Evolutionary conservation across 169 alveolate species (phyloP).

Genomic region (Amoebophrya sp.): DNA sequence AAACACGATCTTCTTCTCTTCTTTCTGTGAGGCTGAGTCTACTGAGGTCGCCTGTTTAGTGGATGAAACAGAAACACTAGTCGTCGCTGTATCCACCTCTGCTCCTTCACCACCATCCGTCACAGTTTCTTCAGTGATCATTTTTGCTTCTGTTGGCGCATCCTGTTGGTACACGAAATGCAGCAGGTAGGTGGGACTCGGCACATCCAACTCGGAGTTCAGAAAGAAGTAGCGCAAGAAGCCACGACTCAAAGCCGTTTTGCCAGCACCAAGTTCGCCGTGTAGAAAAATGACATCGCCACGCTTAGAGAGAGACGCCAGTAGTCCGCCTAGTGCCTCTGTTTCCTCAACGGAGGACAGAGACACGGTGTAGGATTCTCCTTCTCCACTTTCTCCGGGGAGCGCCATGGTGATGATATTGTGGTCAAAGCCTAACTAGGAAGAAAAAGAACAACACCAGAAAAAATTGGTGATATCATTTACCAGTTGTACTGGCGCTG

Average conservation of each 20-base stretch:
- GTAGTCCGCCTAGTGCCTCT: not conserved
- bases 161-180: constrained; percentile 14
- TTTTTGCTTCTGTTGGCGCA: not conserved
- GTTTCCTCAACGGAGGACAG: not conserved
- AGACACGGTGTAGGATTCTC: not conserved
- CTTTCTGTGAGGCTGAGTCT: too few species aligned
- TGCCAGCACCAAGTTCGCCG: constrained; percentile 38
- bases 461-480: too few species aligned
- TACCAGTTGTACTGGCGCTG: too few species aligned
- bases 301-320: not conserved
- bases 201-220: constrained; percentile 25
- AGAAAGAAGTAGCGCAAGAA: not conserved
- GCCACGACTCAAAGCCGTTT: constrained; percentile 17
- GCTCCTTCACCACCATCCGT: not conserved
- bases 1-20: constrained; percentile 16
- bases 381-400: too few species aligned
- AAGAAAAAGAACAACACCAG: too few species aligned
- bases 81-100: not conserved
- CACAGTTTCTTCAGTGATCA: not conserved
- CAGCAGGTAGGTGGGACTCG: constrained; percentile 28
- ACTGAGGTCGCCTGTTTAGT: not conserved
- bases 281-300: constrained; percentile 13
- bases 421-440: too few species aligned
- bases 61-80: not conserved
- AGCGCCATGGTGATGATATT: too few species aligned